Base-by-base conservation (phyloP, 2,329 filamentous ascomycete genomes). In the Trichophyton mentagrophytes region DNA sequence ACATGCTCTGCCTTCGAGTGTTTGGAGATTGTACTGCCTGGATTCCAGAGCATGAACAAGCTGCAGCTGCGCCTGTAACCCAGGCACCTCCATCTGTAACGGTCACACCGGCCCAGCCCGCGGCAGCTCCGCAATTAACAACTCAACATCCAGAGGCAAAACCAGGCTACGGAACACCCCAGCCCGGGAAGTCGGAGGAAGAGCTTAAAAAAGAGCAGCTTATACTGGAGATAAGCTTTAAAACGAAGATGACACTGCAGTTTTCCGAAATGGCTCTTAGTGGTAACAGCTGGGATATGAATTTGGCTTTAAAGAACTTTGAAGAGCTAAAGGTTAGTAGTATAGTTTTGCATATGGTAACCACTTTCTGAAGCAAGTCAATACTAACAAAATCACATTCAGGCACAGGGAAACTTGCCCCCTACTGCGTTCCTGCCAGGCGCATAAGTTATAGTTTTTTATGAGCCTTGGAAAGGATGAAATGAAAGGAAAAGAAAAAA, bases 201-300 rank as follows among this genome's bases (percentile, higher is more conserved):
- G 75, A 79, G 40, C 76, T 82, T 51, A 82, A 87, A 65, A 82
- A 88, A 66, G 82, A 86, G 64, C 84, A 90, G 75, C 78, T 95
- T 69, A 77, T 84, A 22, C 67, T 77, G 20, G 85, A 93, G 70
- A 80, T 96, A 59, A 86, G 84, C 65, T 84, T 84, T 65, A 84
- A 84, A 68, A 96, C 91, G 1, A 84, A 85, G 61, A 90, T 99
- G 85, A 93, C 84, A 7, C 74, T 85, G 8, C 79, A 88, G 62
- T 95, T 88, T 71, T 87, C 90, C 1, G 82, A 86, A 66, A 82
- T 95, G 78, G 96, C 92, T 67, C 79, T 97, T 15, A 80, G 83
- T 2, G 85, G 90, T 62, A 89, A 86, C 61, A 82, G 80, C 42
- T 97, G 90, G 90, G 83, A 95, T 70, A 83, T 91, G 57, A 82